Base-by-base conservation (phyloP, 768 basidiomycete genomes). In the Lactifluus piperatus region DNA sequence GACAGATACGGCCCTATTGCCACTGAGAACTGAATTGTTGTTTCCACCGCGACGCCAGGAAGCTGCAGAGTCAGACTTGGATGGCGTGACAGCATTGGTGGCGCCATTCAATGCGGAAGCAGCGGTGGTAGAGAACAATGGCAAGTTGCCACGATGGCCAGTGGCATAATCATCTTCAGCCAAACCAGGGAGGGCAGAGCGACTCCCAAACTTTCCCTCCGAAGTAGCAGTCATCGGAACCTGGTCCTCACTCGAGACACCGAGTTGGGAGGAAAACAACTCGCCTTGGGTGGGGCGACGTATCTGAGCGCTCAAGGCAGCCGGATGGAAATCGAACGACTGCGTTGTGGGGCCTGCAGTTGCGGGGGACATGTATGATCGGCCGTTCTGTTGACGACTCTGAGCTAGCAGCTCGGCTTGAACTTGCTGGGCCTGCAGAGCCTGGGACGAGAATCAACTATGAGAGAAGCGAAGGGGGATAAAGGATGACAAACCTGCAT, bases 191-290 rank as follows among this genome's bases (percentile, higher is more conserved):
- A 71, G 66, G 34, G 70, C 71, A 52, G 76, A 69, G 60, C 90
- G 85, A 64, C 82, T 78, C 30, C 88, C 88, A 60, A 88, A 90
- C 62, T 83, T 82, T 47, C 89, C 89, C 44, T 83, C 85, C 36
- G 90, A 76, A 43, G 83, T 78, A 48, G 91, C 88, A 29, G 88
- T 87, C 90, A 90, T 89, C 45, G 89, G 88, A 51, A 84, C 76
- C 59, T 81, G 81, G 44, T 86, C 84, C 47, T 84, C 81, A 34
- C 69, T 65, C 62, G 56, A 66, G 54, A 81, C 72, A 50, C 81
- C 79, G 45, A 85, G 75, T 68, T 83, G 85, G 39, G 83, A 74
- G 50, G 79, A 79, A 45, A 85, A 75, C 56, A 81, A 81, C 59
- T 89, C 88, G 14, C 79, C 81, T 68, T 88, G 88, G 65, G 75